A percentile compares a stretch with the other conserved stretches of the same genome.
Conservation (phyloP, 2,329 filamentous ascomycete genomes). For the Aspergillus brasiliensis region DNA sequence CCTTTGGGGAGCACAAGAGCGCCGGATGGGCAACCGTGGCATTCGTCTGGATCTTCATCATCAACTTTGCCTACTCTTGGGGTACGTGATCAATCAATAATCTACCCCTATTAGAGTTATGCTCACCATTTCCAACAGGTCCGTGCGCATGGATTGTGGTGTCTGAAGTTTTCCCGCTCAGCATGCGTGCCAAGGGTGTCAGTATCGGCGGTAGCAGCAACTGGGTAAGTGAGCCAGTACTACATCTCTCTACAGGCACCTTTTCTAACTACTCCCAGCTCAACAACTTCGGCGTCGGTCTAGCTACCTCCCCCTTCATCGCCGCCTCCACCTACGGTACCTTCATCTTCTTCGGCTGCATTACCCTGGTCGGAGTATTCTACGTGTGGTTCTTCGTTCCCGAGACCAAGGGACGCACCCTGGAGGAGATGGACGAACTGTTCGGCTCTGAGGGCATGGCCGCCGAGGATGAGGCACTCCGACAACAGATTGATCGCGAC, state of each 20-base stretch:
- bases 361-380: conserved; percentile 30
- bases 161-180: conserved; percentile 73
- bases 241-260: neutral
- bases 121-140: neutral
- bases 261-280: conserved; percentile 40
- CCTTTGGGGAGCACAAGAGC: conserved; percentile 59
- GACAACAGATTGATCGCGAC: conserved; percentile 32
- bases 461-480: conserved; percentile 29
- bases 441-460: conserved; percentile 38
- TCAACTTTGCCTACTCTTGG: conserved; percentile 77
- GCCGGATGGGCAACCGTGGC: conserved; percentile 70
- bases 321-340: conserved; percentile 66
- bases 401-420: conserved; percentile 40
- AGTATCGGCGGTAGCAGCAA: conserved; percentile 36
- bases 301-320: conserved; percentile 70
- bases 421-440: conserved; percentile 44
- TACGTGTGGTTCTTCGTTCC: conserved; percentile 35
- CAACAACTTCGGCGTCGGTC: conserved; percentile 65
- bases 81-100: conserved; percentile 20
- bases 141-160: conserved; percentile 65
- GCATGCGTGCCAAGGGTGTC: conserved; percentile 62
- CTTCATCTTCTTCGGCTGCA: conserved; percentile 69
- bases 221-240: conserved; percentile 29
- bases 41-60: conserved; percentile 68
- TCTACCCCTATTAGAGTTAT: too few relatives aligned